These are phyloP conservation scores for Neofusicoccum ribis DNA, from an alignment of 2,329 filamentous ascomycete genomes.

Conservation along the genomic window DNA sequence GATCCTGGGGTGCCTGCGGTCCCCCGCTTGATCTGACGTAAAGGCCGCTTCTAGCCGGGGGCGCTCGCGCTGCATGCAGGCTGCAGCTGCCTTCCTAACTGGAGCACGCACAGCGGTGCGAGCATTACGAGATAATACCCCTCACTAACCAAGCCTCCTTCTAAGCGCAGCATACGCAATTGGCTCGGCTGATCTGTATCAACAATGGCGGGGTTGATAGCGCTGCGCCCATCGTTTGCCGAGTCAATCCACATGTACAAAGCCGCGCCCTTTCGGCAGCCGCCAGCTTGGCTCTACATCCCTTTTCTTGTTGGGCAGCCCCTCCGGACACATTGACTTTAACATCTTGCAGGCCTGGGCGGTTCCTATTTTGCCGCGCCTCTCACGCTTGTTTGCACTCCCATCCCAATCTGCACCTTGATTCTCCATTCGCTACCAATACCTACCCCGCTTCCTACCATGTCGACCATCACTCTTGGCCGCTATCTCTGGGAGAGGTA, in stretches of 20 bases:
- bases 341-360: background rate
- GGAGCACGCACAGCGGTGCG: constrained; percentile 2
- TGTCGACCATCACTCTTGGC: constrained; percentile 41
- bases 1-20: background rate
- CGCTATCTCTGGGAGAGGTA: constrained; percentile 44
- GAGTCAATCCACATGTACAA: background rate
- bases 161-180: background rate
- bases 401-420: background rate
- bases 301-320: background rate
- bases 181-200: background rate
- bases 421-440: background rate
- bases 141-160: background rate
- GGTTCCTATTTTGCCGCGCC: background rate
- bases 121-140: constrained; percentile 10
- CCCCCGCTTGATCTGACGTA: background rate
- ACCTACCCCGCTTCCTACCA: constrained; percentile 4
- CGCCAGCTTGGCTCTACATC: background rate
- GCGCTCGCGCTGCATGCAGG: background rate
- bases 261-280: constrained; percentile 1
- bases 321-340: background rate
- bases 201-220: background rate
- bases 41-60: constrained; percentile 10
- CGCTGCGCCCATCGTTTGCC: background rate
- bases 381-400: too few relatives aligned
- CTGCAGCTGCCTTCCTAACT: background rate